Evolutionary conservation across 306 rosid species (phyloP).

Genomic region (Benincasa hispida): DNA sequence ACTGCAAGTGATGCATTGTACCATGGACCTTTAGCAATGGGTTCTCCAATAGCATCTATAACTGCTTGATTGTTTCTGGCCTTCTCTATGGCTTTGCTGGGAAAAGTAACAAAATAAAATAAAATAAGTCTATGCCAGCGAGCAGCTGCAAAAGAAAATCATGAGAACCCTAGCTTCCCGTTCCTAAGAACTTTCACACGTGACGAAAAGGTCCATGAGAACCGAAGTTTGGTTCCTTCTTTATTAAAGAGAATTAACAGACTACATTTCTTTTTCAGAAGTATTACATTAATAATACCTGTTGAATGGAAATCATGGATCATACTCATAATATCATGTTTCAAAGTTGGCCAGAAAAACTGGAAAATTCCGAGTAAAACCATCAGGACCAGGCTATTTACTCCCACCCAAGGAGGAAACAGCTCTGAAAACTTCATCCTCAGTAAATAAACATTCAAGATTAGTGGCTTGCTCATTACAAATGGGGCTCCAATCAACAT

Average conservation of each 20-base stretch:
- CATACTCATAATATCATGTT: too few relatives aligned
- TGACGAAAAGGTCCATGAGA: neutral
- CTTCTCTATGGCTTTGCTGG: conserved; percentile 87
- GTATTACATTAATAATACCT: too few relatives aligned
- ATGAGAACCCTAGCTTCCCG: neutral
- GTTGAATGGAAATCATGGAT: too few relatives aligned
- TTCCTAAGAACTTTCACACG: neutral
- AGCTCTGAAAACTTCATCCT: too few relatives aligned
- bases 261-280: neutral
- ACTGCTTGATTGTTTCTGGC: conserved; percentile 43
- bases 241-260: neutral
- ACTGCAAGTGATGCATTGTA: conserved; percentile 93
- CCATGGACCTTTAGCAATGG: conserved; percentile 85
- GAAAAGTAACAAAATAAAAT: neutral
- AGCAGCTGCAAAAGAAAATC: neutral
- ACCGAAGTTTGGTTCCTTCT: neutral
- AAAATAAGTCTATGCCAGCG: neutral
- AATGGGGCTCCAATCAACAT: too few relatives aligned
- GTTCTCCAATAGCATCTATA: conserved; percentile 79
- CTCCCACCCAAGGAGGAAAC: too few relatives aligned
- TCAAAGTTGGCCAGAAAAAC: too few relatives aligned
- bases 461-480: too few relatives aligned
- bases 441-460: too few relatives aligned
- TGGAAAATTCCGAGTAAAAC: too few relatives aligned
- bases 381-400: too few relatives aligned